Evolutionary conservation across 2,329 filamentous ascomycete genomes (phyloP).

Genomic region (Alternaria postmessia): DNA sequence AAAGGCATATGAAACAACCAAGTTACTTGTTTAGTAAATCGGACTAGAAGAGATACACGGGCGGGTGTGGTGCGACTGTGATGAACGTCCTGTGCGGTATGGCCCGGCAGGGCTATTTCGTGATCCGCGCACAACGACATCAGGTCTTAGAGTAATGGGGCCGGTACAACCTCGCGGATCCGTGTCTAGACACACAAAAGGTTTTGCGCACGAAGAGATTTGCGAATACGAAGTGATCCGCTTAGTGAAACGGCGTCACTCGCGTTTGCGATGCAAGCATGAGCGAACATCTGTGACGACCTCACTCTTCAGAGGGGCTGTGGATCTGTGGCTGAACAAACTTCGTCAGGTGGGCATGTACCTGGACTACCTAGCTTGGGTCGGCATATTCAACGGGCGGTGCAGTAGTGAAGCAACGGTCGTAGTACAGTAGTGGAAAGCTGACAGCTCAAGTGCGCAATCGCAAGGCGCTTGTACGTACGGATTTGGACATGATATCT

Average conservation of each 20-base stretch:
- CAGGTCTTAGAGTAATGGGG: neutral
- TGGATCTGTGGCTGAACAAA: slow-evolving; percentile 2
- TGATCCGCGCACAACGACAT: slow-evolving; percentile 6
- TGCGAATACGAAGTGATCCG: neutral
- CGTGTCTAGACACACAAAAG: slow-evolving; percentile 2
- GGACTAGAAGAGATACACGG: neutral
- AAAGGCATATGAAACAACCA: slow-evolving; percentile 6
- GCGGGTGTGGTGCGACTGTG: slow-evolving; percentile 1
- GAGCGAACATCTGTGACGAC: slow-evolving; percentile 6
- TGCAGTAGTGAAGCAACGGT: slow-evolving; percentile 13
- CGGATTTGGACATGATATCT: neutral
- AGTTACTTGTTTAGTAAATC: slow-evolving; percentile 1
- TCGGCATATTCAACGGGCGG: slow-evolving; percentile 5
- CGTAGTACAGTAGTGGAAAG: slow-evolving; percentile 4
- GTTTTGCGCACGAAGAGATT: neutral
- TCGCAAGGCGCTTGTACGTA: neutral
- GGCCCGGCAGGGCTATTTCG: neutral
- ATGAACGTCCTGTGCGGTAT: neutral
- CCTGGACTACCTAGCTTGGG: slow-evolving; percentile 5
- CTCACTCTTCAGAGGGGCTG: slow-evolving; percentile 2
- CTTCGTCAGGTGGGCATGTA: slow-evolving; percentile 4
- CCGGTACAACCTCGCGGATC: slow-evolving; percentile 1
- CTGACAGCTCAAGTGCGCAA: slow-evolving; percentile 9
- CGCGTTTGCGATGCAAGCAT: slow-evolving; percentile 1
- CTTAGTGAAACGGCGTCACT: slow-evolving; percentile 3